Evolutionary conservation across 371 early-diverging fungal species (phyloP).

Genomic region (Thermomucor indicae-seudaticae): DNA sequence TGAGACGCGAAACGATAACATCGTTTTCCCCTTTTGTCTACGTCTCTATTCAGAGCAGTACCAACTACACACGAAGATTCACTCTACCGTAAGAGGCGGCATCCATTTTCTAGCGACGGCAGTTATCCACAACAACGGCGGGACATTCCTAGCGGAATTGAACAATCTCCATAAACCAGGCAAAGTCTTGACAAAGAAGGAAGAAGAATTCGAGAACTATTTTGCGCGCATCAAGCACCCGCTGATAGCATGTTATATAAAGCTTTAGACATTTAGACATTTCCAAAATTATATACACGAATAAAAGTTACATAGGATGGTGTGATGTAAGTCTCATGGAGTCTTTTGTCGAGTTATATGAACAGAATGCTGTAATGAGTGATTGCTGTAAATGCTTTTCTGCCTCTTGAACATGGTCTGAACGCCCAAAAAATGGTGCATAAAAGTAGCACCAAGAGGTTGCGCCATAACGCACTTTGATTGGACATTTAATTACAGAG

Average conservation of each 20-base stretch:
- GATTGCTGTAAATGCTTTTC: too few relatives aligned
- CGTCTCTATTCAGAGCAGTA: too few relatives aligned
- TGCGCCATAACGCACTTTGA: too few relatives aligned
- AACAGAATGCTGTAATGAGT: too few relatives aligned
- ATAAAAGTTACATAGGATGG: too few relatives aligned
- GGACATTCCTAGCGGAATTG: background rate
- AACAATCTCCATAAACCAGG: background rate
- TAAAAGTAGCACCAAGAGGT: too few relatives aligned
- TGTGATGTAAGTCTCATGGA: too few relatives aligned
- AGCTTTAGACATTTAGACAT: background rate
- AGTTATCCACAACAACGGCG: background rate
- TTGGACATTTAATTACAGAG: too few relatives aligned
- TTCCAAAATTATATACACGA: background rate
- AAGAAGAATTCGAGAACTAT: background rate
- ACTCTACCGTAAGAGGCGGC: background rate
- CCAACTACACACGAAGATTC: background rate
- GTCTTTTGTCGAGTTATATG: too few relatives aligned
- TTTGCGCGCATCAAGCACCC: background rate
- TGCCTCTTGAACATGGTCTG: too few relatives aligned
- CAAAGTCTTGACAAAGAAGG: background rate
- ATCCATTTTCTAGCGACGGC: background rate
- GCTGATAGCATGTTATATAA: background rate
- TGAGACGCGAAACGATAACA: background rate
- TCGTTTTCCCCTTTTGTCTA: too few relatives aligned
- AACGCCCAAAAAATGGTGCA: too few relatives aligned